Base-by-base conservation (phyloP, 2,329 filamentous ascomycete genomes). In the Xylariaceae sp. region DNA sequence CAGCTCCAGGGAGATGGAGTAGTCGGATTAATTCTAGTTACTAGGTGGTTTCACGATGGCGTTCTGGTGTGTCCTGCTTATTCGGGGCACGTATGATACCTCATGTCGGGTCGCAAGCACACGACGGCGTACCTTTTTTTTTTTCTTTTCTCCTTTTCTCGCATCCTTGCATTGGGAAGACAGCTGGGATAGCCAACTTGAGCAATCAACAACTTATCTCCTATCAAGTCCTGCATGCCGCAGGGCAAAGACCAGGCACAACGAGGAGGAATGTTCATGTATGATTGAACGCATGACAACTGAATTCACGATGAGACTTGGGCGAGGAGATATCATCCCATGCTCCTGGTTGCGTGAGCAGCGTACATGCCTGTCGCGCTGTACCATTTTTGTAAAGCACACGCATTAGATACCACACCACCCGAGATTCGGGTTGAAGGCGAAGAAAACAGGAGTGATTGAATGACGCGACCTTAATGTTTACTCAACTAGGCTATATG, bases 361-460 rank as follows among this genome's bases (percentile, higher is more conserved):
- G 17, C 48, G 48, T 48, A 45, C 55, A 54, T 47, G 49, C 56
- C 48, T 55, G 53, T 57, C 53, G 56, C 42, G 47, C 49, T 55
- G 59, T 60, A 60, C 22, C 56, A 63, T 41, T 51, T 47, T 36
- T 17, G 53, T 53, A 49, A 42, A 51, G 43, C 58, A 58, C 46
- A 47, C 50, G 57, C 59, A 58, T 60, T 62, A 64, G 62, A 64
- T 66, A 65, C 62, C 63, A 56, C 60, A 55, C 62, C 51, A 50
- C 56, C 56, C 58, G 41, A 51, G 46, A 50, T 58, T 47, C 42
- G 51, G 61, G 60, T 55, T 56, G 57, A 61, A 61, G 61, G 60
- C 62, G 60, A 64, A 53, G 60, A 63, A 63, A 60, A 62, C 55
- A 56, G 58, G 57, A 58, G 59, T 53, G 51, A 63, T 62, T 60